Evolutionary conservation across 164 flowering plant genomes (phyloP).

Genomic region (Magnolia officinalis): DNA sequence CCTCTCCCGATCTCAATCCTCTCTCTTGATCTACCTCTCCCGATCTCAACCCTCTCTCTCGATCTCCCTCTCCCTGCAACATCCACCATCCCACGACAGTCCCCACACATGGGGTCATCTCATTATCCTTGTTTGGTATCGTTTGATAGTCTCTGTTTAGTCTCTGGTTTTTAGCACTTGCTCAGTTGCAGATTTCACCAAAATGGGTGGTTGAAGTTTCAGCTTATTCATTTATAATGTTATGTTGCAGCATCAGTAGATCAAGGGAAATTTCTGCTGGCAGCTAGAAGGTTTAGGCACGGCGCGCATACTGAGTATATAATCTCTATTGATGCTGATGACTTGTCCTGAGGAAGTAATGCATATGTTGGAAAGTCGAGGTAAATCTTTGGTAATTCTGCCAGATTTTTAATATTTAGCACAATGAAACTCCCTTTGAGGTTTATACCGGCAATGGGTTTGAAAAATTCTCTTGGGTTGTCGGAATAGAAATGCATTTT

Average conservation of each 20-base stretch:
- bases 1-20: too few species aligned
- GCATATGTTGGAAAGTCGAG: constrained; percentile 94
- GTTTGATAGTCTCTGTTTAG: too few species aligned
- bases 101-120: too few species aligned
- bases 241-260: constrained; percentile 60
- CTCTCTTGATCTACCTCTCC: too few species aligned
- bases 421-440: not conserved
- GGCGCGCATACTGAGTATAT: constrained; percentile 81
- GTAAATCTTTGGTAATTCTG: constrained; percentile 24
- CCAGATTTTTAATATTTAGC: not conserved
- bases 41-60: too few species aligned
- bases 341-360: constrained; percentile 85
- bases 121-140: too few species aligned
- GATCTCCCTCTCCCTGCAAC: too few species aligned
- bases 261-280: constrained; percentile 89
- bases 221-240: constrained; percentile 11
- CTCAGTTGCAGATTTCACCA: not conserved
- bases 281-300: constrained; percentile 75
- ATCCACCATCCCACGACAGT: too few species aligned
- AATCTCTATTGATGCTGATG: constrained; percentile 84
- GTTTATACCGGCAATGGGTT: not conserved
- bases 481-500: too few species aligned
- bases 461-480: not conserved
- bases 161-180: too few species aligned
- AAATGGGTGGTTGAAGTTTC: not conserved